Base-by-base conservation (phyloP, 768 basidiomycete species). In the Leccinum variicolor region DNA sequence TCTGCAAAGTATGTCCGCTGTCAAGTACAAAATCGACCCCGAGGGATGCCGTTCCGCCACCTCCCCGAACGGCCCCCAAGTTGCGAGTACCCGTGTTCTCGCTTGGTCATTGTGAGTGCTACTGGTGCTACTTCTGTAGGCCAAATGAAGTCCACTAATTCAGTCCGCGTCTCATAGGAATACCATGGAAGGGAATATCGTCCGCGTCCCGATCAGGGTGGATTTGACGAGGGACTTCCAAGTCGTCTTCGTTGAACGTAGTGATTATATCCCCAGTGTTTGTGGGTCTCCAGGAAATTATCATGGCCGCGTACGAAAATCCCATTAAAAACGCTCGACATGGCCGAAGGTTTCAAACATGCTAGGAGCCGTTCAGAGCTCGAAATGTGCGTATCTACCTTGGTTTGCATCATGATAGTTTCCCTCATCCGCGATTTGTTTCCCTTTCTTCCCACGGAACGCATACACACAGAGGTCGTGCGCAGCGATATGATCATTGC, bases 301-400 rank as follows among this genome's bases (percentile, higher is more conserved):
- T 86, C 73, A 79, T 79, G 66, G 69, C 74, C 7, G 82, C 81
- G 15, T 83, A 76, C 50, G 81, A 85, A 85, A 52, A 68, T 72
- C 21, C 81, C 6, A 76, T 82, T 68, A 82, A 81, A 73, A 66
- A 73, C 76, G 69, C 76, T 81, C 57, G 76, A 81, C 56, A 76
- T 73, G 17, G 79, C 79, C 1, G 79, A 81, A 56, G 34, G 15
- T 39, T 17, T 9, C 17, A 39, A 66, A 11, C 79, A 81, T 55
- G 67, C 73, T 46, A 66, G 74, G 50, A 84, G 84, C 15, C 69
- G 73, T 51, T 80, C 79, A 47, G 84, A 85, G 66, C 59, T 67
- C 5, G 82, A 85, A 69, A 81, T 86, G 80, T 79, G 31, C 19
- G 57, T 23, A 23, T 28, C 21, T 17, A 1, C 8, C 29, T 19